Evolutionary conservation across 2,329 filamentous ascomycete species (phyloP).

Genomic region (Phoma herbarum): DNA sequence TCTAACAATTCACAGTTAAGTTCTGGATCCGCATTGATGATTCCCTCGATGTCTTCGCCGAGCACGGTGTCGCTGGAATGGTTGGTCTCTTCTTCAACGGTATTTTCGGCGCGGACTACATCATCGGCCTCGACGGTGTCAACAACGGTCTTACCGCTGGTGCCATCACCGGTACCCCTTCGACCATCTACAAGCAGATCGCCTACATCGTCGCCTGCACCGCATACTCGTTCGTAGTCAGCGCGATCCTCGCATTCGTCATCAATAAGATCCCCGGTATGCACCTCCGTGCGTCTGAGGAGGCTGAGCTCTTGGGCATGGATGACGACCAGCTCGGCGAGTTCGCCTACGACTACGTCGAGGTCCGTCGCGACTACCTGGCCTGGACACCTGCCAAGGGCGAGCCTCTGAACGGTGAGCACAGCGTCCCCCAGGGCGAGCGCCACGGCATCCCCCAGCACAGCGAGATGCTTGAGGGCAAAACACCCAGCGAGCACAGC

Average conservation of each 20-base stretch:
- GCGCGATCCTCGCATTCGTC: constrained; percentile 74
- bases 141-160: constrained; percentile 71
- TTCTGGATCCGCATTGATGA: constrained; percentile 84
- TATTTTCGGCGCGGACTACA: constrained; percentile 77
- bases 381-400: constrained; percentile 82
- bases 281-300: constrained; percentile 79
- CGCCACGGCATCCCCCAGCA: constrained; percentile 77
- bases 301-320: constrained; percentile 87
- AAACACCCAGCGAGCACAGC: constrained; percentile 58
- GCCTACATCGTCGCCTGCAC: constrained; percentile 75
- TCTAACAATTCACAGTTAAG: constrained; percentile 61
- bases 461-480: constrained; percentile 69
- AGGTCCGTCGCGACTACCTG: constrained; percentile 86
- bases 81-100: constrained; percentile 81
- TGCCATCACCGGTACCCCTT: constrained; percentile 77
- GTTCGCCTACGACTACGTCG: constrained; percentile 90
- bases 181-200: constrained; percentile 79
- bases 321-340: constrained; percentile 90
- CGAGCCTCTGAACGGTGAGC: constrained; percentile 68
- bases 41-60: constrained; percentile 88
- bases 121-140: constrained; percentile 76
- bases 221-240: constrained; percentile 77
- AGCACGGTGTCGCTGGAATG: constrained; percentile 86
- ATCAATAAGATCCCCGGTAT: constrained; percentile 81
- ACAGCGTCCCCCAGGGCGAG: constrained; percentile 69